phyloP scores from a whole-genome alignment of 2,329 filamentous ascomycete genomes.

The Penicillium freii region DNA sequence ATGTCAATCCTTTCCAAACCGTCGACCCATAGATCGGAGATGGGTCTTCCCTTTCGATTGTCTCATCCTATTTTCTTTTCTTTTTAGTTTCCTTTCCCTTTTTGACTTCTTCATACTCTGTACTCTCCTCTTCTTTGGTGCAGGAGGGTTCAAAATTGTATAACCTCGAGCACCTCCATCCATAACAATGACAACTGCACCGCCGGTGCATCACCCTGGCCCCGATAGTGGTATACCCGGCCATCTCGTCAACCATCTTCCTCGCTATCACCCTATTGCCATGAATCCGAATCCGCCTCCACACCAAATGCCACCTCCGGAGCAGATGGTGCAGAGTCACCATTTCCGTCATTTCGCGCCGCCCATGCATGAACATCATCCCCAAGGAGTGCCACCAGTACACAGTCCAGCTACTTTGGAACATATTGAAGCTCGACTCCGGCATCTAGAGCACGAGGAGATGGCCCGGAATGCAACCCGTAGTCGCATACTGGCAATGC shows the following conservation, averaged over 20 bases:
- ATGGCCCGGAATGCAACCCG: slow-evolving; percentile 39
- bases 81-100: slow-evolving; percentile 12
- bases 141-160: slow-evolving; percentile 1
- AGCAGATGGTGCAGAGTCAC: slow-evolving; percentile 35
- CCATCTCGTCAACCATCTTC: slow-evolving; percentile 34
- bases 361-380: slow-evolving; percentile 32
- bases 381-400: slow-evolving; percentile 24
- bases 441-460: slow-evolving; percentile 43
- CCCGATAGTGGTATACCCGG: slow-evolving; percentile 33
- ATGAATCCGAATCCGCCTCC: slow-evolving; percentile 40
- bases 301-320: slow-evolving; percentile 33
- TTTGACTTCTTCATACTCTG: slow-evolving; percentile 6
- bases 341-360: slow-evolving; percentile 34
- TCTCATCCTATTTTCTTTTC: slow-evolving; percentile 18
- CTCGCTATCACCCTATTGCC: slow-evolving; percentile 43
- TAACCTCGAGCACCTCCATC: slow-evolving; percentile 6
- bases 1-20: slow-evolving; percentile 27
- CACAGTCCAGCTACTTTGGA: slow-evolving; percentile 32
- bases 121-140: slow-evolving; percentile 1
- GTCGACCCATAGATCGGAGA: slow-evolving; percentile 28
- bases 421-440: slow-evolving; percentile 40
- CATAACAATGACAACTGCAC: slow-evolving; percentile 38
- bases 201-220: slow-evolving; percentile 34
- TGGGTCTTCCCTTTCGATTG: slow-evolving; percentile 20
- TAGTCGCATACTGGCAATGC: slow-evolving; percentile 36